Base-by-base conservation (phyloP, 345 rosid genomes). In the Ricinus communis region DNA sequence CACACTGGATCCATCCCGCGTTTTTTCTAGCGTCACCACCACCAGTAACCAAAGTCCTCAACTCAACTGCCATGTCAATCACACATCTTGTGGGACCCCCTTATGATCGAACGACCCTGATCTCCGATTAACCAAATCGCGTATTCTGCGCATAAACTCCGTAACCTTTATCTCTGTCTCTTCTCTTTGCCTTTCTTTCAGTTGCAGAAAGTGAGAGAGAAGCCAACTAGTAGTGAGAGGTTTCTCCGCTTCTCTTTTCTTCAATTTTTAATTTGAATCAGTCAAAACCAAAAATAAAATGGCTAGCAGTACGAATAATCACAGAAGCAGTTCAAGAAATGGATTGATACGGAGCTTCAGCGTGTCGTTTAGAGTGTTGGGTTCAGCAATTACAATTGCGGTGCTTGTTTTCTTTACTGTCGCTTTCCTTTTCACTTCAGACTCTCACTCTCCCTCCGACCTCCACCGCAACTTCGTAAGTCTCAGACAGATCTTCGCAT, bases 381-480 rank as follows among this genome's bases (percentile, higher is more conserved):
- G 85, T 50, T 82, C 84, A 61, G 76, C 81, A 55, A 73, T 75
- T 63, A 66, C 88, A 10, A 25, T 81, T 1, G 79, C 87, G 5
- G 71, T 86, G 38, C 65, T 81, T 78, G 68, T 90, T 79, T 85
- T 83, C 83, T 70, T 91, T 82, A 58, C 82, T 57, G 65, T 82
- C 62, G 83, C 96, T 1, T 75, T 85, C 33, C 70, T 91, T 70
- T 82, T 79, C 81, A 78, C 85, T 74, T 81, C 87, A 4, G 83
- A 79, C 41, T 78, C 81, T 65, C 77, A 68, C 70, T 59, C 80
- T 27, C 73, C 87, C 38, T 65, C 87, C 76, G 81, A 83, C 79
- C 79, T 81, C 55, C 79, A 58, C 53, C 65, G n/a, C n/a, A n/a
- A 38, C 83, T 74, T 80, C 71, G 98, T 93, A 75, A 84, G 87